Evolutionary conservation across 1,139 yeast genomes (phyloP), one percentile per base, ranked within the genome.

Genomic region (Protomyces gravidus): DNA sequence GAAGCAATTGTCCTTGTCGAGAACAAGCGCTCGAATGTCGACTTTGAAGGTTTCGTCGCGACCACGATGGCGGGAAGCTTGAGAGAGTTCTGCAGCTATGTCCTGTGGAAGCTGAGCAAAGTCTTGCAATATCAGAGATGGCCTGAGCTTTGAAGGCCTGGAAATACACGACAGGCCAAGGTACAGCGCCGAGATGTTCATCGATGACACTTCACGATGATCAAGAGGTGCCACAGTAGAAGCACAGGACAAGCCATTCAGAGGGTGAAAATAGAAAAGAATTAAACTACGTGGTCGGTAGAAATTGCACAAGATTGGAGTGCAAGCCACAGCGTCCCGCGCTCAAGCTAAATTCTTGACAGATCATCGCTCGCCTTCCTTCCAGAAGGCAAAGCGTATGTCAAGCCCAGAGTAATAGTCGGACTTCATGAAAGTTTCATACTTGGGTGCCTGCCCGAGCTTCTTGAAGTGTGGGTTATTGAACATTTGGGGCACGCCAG

Each of bases 1-100:
- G 71, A 92, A 86, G 69, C 97, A 92, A 70, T 92, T 94, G 72
- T 92, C 99, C 71, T 94, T 92, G 70, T 92, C 99, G 28, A 92
- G 76, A 0, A 92, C 94, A 2, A 92, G 79, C 0, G 94, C 96
- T 66, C 81, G 85, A 63, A 89, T 86, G 63, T 53, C 59, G 49
- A 59, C 26, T 51, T 47, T n/a, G 55, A 52, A 45, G n/a, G 27
- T 13, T 21, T 11, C 23, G 5, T 13, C 30, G 27, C 6, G 27
- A 15, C 11, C 17, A 26, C 27, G n/a, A 11, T 1, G 7, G 4
- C 11, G 5, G 15, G 26, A 13, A 46, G 5, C 21, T 6, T n/a
- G 19, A 19, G 23, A 19, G 15, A 52, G 26, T 13, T 50, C 58
- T 15, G 28, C 32, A 5, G 28, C 3, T 32, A 53, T 13, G 26